A percentile compares a stretch with the other conserved stretches of the same genome.
These are phyloP conservation scores for Postia placenta DNA, from an alignment of 768 basidiomycete species.

Conservation along the genomic window DNA sequence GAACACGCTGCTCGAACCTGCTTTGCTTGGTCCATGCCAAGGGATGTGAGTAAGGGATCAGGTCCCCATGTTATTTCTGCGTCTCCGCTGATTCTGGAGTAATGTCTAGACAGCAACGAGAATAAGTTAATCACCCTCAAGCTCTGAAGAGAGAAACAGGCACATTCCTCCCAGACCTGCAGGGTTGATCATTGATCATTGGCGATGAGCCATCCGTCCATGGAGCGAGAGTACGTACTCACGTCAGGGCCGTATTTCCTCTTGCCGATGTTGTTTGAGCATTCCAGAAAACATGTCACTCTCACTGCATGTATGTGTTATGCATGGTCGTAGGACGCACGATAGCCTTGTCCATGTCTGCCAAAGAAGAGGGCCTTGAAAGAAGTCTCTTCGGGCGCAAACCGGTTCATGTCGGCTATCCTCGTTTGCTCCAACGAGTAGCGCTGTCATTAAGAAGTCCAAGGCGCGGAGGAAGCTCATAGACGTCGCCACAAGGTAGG, in stretches of 20 bases:
- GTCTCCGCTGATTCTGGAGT: constrained; percentile 60
- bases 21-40: constrained; percentile 53
- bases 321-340: constrained; percentile 33
- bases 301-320: background rate
- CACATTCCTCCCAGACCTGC: constrained; percentile 60
- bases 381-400: constrained; percentile 29
- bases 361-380: constrained; percentile 65
- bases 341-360: constrained; percentile 70
- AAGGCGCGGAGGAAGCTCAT: constrained; percentile 50
- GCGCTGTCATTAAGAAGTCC: constrained; percentile 50
- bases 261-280: constrained; percentile 60
- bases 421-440: constrained; percentile 42
- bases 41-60: constrained; percentile 55
- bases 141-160: no score
- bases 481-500: background rate
- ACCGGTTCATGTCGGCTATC: constrained; percentile 42
- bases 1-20: constrained; percentile 42
- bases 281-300: background rate
- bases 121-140: background rate
- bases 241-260: constrained; percentile 48
- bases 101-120: constrained; percentile 51
- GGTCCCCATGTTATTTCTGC: constrained; percentile 70
- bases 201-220: no score
- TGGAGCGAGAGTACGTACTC: no score
- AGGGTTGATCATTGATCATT: no score